Percentiles rank a stretch among this genome's conserved stretches.
Conservation (phyloP, 2,329 filamentous ascomycete species). For the Pyricularia sp. region DNA sequence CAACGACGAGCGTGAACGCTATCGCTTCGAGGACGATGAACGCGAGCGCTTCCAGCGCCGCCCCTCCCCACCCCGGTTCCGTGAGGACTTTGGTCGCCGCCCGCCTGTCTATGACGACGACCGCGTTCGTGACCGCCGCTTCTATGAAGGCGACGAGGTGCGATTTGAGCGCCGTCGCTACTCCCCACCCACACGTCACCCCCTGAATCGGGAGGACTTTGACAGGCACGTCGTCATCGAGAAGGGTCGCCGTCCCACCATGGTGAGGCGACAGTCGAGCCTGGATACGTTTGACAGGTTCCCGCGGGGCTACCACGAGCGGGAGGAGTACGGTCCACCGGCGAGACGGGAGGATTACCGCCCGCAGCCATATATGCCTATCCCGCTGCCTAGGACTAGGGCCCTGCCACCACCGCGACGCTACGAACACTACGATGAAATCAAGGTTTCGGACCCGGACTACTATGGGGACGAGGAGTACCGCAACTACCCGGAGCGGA, state of each 20-base stretch:
- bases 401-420: conserved; percentile 50
- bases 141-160: conserved; percentile 43
- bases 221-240: conserved; percentile 48
- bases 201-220: conserved; percentile 31
- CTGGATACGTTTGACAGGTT: conserved; percentile 83
- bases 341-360: conserved; percentile 36
- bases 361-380: conserved; percentile 45
- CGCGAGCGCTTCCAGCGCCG: conserved; percentile 21
- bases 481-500: conserved; percentile 47
- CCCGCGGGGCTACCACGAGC: conserved; percentile 43
- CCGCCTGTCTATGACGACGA: conserved; percentile 37
- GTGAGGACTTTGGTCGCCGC: conserved; percentile 35
- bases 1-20: conserved; percentile 33
- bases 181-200: conserved; percentile 21
- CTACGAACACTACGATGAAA: conserved; percentile 53
- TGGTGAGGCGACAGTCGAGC: conserved; percentile 76
- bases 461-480: conserved; percentile 65
- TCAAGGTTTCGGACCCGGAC: conserved; percentile 56
- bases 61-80: conserved; percentile 19
- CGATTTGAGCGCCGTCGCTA: conserved; percentile 25
- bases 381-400: conserved; percentile 58
- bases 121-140: conserved; percentile 34
- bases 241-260: conserved; percentile 44
- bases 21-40: conserved; percentile 43
- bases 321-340: conserved; percentile 55